Base-by-base conservation (phyloP, 2,329 filamentous ascomycete genomes). In the Simplicillium sp. region DNA sequence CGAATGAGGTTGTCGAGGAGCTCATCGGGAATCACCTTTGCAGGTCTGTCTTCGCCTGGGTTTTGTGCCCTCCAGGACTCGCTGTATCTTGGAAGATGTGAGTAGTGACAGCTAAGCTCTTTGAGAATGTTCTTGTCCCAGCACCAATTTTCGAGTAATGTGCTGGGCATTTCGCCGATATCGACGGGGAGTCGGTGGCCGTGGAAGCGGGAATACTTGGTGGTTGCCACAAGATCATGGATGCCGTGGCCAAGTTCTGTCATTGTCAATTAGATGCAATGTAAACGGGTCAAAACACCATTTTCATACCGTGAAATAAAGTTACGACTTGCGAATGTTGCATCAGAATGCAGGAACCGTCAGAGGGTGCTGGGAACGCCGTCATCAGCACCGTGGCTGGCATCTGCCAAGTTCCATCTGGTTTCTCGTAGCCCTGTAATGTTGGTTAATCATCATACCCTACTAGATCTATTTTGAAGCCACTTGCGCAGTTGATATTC, bases 371-470 rank as follows among this genome's bases (percentile, higher is more conserved):
- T 37, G 67, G 68, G 55, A 77, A 77, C 53, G 75, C 75, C 62
- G 73, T 76, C 36, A 77, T 73, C 3, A 77, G 56, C 3, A 73
- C 71, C 1, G 73, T 76, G 2, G 70, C 69, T 6, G 73, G 73
- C 46, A 75, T 73, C 14, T 68, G 61, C 32, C 73, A 61, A 29
- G 62, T 66, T 42, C 70, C 71, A 37, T 72, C 64, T 39, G 63
- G 61, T 32, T 64, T 62, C 39, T 67, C 65, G 50, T 62, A 69
- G 4, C 65, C 64, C 48, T 53, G 29, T 20, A 16, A 11, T 34
- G 16, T 17, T 18, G 5, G 18, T 17, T 17, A 12, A 36, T 12
- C 14, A 34, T 18, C 11, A 36, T n/a, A n/a, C n/a, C n/a, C n/a
- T n/a, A n/a, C n/a, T n/a, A 18, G 32, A n/a, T 5, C 13, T 5